A percentile compares a stretch with the other conserved stretches of the same genome.
These are phyloP conservation scores for Astrephomene gubernaculifera DNA, from an alignment of 139 green algal genomes.

Conservation along the genomic window DNA sequence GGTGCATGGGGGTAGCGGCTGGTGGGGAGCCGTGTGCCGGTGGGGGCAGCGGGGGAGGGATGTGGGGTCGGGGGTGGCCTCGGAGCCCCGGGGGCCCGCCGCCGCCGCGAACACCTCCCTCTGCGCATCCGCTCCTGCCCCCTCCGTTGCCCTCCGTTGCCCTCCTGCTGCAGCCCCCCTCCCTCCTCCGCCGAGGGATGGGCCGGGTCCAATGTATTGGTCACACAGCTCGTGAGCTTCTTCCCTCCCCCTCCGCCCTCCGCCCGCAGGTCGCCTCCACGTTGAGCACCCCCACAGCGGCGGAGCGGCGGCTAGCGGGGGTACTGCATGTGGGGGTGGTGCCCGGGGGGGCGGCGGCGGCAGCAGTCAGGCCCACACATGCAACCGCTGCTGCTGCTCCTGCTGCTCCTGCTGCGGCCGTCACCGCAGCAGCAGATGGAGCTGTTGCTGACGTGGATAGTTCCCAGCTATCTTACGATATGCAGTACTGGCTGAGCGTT, in stretches of 20 bases:
- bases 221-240: no score
- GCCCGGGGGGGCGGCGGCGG: background rate
- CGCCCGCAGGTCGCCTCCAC: conserved; percentile 15
- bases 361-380: no score
- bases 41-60: no score
- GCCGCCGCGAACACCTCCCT: no score
- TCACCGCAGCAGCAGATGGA: background rate
- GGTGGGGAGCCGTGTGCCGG: no score
- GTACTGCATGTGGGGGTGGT: background rate
- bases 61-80: no score
- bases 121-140: background rate
- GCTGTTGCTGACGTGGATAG: no score
- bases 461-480: no score
- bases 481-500: no score
- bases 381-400: background rate
- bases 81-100: no score
- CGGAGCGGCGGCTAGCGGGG: conserved; percentile 6
- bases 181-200: background rate
- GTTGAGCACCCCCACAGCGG: conserved; percentile 23
- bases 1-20: no score
- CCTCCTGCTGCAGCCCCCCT: background rate
- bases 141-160: background rate
- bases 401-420: background rate
- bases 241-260: background rate
- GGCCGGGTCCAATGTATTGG: no score